Base-by-base conservation (phyloP, 2,329 filamentous ascomycete species). In the Huntiella abstrusa region DNA sequence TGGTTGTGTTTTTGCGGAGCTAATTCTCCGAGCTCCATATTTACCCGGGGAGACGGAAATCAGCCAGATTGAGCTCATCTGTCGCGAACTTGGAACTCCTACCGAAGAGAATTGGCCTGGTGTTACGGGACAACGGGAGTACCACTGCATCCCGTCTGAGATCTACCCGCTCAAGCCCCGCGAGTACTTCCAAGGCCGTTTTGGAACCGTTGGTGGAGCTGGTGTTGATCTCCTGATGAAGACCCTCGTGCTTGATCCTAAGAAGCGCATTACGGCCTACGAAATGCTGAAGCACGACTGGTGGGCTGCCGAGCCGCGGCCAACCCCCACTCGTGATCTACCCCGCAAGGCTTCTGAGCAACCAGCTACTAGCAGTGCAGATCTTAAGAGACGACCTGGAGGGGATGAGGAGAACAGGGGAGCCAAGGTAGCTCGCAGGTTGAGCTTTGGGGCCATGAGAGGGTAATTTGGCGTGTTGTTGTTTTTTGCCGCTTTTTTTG, bases 81-180 rank as follows among this genome's bases (percentile, higher is more conserved):
- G 80, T 58, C 76, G 85, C 56, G 77, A 79, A 46, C 77, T 96
- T 52, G 91, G 91, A 49, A 92, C 86, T 0, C 91, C 91, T 0
- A 91, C 77, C 4, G 91, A 98, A 58, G 83, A 91, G 12, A 88
- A 86, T 59, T 98, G 91, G 91, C 87, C 91, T 1, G 88, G 88
- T 22, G 87, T 98, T 5, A 77, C 77, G 4, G 76, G 76, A 52
- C 67, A 98, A 8, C 76, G 78, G 11, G 80, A 80, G 50, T 98
- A 91, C 62, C 49, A 46, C 44, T 75, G 86, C n/a, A 72, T 81
- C 1, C 71, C 80, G 1, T 72, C 74, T 4, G 64, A 73, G 47
- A 60, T 64, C 47, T 69, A 76, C 51, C 65, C 75, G 54, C 54
- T 84, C 61, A 72, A 74, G 51, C 75, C 75, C 1, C 72, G 73